Base-by-base conservation (phyloP, 2,329 filamentous ascomycete species). In the Diplodia corticola region DNA sequence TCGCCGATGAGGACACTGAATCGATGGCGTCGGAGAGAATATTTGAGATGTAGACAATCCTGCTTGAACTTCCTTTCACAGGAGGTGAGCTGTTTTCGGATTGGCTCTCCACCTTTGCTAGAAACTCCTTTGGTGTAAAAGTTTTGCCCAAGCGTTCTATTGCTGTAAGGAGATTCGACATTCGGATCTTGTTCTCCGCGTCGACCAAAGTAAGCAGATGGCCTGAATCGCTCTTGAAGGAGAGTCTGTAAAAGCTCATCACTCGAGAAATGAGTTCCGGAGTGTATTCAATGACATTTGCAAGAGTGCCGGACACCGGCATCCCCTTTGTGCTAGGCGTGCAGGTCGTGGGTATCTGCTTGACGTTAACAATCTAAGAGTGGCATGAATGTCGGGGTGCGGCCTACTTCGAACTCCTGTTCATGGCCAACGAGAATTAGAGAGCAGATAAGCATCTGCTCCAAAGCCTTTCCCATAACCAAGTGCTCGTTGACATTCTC, bases 381-480 rank as follows among this genome's bases (percentile, higher is more conserved):
- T 10, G 5, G 0, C 17, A 17, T 44, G n/a, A 33, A 15, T 20
- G 9, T 33, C 5, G 6, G 5, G 22, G 20, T 20, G 20, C 10
- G 22, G 28, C 46, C 48, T 69, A 95, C 85, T 72, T 89, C 85
- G 72, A 98, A 98, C 73, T 95, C 91, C 72, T 94, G 83, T 4
- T 89, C 90, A 40, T 89, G 86, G 91, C 93, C 97, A 33, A 89
- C 91, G 68, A 96, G 87, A 72, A 98, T 86, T 48, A 98, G 75
- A 70, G 98, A 84, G 73, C 90, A 92, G 28, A 96, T 84, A 54
- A 95, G 81, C 68, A 96, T 91, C 30, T 93, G 88, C 75, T 99
- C 96, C 22, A 99, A 83, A 1, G 92, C 93, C 78, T 98, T 98
- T 20, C 91, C 95, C 79, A 97, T 92, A 94, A 95, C 99, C n/a